phyloP scores from a whole-genome alignment of 2,329 filamentous ascomycete species.

The Penicillium sp. region DNA sequence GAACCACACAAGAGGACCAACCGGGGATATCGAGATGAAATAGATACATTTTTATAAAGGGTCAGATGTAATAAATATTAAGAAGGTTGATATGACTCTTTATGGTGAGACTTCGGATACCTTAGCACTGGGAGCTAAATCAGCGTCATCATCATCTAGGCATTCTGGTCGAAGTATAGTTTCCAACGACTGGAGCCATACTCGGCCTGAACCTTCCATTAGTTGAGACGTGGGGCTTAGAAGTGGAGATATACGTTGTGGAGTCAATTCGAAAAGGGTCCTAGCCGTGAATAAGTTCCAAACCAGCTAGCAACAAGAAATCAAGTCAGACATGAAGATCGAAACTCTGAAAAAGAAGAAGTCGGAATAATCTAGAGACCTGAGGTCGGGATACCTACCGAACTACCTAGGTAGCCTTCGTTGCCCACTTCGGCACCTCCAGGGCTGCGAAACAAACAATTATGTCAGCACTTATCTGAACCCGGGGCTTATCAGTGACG shows the following conservation, averaged over 20 bases:
- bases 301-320: not conserved
- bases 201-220: not conserved
- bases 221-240: not conserved
- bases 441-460: not conserved
- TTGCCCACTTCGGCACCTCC: too few relatives aligned
- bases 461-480: conserved; percentile 2
- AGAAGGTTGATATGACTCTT: not conserved
- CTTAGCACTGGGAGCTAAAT: not conserved
- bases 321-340: not conserved
- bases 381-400: too few relatives aligned
- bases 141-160: not conserved
- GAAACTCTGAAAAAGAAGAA: not conserved
- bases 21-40: not conserved
- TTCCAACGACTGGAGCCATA: not conserved
- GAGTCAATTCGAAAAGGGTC: not conserved
- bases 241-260: not conserved
- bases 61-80: not conserved
- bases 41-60: not conserved
- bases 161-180: not conserved
- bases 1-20: not conserved
- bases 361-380: not conserved
- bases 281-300: not conserved
- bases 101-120: not conserved
- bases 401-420: too few relatives aligned
- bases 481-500: not conserved